Conservation (phyloP, 805 yeast species). For the Kodamaea neixiangensis region DNA sequence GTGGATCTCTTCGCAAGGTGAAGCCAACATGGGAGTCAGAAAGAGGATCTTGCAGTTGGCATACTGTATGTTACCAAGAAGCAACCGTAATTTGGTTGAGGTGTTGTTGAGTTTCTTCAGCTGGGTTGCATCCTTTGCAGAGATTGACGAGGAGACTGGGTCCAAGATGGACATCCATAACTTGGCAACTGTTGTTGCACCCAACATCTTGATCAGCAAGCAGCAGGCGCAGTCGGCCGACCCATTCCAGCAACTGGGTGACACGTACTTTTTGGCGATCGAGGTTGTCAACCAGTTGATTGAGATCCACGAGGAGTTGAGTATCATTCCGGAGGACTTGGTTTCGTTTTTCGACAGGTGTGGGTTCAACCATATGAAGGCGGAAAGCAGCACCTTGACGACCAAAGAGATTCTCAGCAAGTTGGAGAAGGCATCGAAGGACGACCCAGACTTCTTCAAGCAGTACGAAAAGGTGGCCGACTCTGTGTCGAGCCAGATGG, state of each 20-base stretch:
- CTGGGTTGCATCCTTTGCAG: conserved; percentile 96
- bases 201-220: conserved; percentile 75
- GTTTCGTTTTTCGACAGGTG: conserved; percentile 49
- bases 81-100: conserved; percentile 82
- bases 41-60: conserved; percentile 60
- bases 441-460: conserved; percentile 32
- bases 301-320: conserved; percentile 75
- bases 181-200: conserved; percentile 92
- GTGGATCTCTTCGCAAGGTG: conserved; percentile 70
- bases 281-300: conserved; percentile 87
- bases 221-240: conserved; percentile 30
- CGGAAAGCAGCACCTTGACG: conserved; percentile 15
- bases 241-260: conserved; percentile 45
- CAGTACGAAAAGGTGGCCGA: conserved; percentile 15
- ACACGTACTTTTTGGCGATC: conserved; percentile 82
- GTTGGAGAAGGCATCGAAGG: conserved; percentile 34
- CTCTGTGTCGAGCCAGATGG: conserved; percentile 25
- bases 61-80: conserved; percentile 77
- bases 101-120: conserved; percentile 81
- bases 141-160: conserved; percentile 79
- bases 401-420: conserved; percentile 40
- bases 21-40: conserved; percentile 46
- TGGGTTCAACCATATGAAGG: conserved; percentile 28
- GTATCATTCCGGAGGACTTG: conserved; percentile 72
- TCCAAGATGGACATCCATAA: conserved; percentile 97